phyloP scores from a whole-genome alignment of 176 grass and related monocot genomes.

The Musa troglodytarum region DNA sequence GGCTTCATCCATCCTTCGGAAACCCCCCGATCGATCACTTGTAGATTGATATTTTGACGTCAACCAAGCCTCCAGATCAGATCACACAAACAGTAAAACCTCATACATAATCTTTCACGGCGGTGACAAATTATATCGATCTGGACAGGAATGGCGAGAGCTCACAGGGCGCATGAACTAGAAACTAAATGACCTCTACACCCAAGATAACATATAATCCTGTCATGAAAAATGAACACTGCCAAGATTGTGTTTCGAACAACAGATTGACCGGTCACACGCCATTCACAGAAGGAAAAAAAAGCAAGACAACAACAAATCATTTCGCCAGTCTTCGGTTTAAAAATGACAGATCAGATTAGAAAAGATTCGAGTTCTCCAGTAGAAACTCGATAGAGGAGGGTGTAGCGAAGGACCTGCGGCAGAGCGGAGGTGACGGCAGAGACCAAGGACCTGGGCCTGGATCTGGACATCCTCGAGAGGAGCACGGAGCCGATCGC shows the following conservation, averaged over 20 bases:
- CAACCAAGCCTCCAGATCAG: not conserved
- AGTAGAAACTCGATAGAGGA: not conserved
- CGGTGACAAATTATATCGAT: not conserved
- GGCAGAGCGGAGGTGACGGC: slow-evolving; percentile 35
- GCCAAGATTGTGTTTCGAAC: not conserved
- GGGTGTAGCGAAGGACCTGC: slow-evolving; percentile 35
- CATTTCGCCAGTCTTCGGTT: not conserved
- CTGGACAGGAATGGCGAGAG: not conserved
- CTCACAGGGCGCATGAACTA: too few species aligned
- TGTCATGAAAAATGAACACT: not conserved
- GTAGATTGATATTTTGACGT: not conserved
- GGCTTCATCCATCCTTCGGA: not conserved
- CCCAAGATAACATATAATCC: not conserved
- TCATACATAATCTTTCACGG: not conserved
- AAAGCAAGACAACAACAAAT: not conserved
- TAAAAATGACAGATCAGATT: not conserved
- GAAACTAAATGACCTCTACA: too few species aligned
- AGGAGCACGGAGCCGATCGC: slow-evolving; percentile 63
- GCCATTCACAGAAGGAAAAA: not conserved
- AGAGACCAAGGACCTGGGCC: slow-evolving; percentile 25
- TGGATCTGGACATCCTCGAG: slow-evolving; percentile 56
- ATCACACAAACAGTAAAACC: not conserved
- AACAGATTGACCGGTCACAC: not conserved
- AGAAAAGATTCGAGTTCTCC: not conserved
- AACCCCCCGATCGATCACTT: not conserved